Conservation (phyloP, 2,329 filamentous ascomycete genomes). For the Verticillium nonalfalfae region DNA sequence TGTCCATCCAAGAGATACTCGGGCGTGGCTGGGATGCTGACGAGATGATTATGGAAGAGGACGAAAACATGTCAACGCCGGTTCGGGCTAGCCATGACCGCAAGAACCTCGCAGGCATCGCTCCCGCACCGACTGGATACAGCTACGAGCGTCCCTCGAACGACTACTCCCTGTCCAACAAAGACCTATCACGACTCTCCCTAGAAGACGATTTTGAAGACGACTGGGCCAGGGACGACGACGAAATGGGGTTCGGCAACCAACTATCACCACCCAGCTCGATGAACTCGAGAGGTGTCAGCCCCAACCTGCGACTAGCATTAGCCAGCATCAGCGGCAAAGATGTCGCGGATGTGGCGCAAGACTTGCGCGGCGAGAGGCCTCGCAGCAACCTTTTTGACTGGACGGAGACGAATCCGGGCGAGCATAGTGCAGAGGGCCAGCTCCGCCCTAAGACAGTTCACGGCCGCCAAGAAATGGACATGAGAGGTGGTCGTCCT, state of each 20-base stretch:
- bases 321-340: constrained; percentile 47
- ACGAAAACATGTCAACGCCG: constrained; percentile 50
- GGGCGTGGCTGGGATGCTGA: constrained; percentile 48
- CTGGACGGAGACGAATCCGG: constrained; percentile 64
- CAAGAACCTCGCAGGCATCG: constrained; percentile 5
- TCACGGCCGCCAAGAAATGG: constrained; percentile 67
- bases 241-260: constrained; percentile 46
- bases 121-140: not conserved
- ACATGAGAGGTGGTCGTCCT: constrained; percentile 63
- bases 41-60: constrained; percentile 56
- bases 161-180: constrained; percentile 24
- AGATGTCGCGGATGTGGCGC: constrained; percentile 22
- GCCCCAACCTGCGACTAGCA: constrained; percentile 47
- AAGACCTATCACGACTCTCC: constrained; percentile 44
- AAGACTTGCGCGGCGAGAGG: constrained; percentile 32
- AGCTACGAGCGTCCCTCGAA: constrained; percentile 17
- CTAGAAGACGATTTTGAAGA: constrained; percentile 58
- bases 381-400: constrained; percentile 69
- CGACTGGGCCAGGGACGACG: constrained; percentile 53
- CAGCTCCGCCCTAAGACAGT: constrained; percentile 65
- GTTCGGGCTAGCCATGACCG: constrained; percentile 29
- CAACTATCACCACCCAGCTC: constrained; percentile 54
- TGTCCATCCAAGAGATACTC: constrained; percentile 54
- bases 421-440: constrained; percentile 53
- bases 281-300: constrained; percentile 45